Conservation (phyloP, 2,329 filamentous ascomycete genomes). For the Cadophora luteo-olivacea region DNA sequence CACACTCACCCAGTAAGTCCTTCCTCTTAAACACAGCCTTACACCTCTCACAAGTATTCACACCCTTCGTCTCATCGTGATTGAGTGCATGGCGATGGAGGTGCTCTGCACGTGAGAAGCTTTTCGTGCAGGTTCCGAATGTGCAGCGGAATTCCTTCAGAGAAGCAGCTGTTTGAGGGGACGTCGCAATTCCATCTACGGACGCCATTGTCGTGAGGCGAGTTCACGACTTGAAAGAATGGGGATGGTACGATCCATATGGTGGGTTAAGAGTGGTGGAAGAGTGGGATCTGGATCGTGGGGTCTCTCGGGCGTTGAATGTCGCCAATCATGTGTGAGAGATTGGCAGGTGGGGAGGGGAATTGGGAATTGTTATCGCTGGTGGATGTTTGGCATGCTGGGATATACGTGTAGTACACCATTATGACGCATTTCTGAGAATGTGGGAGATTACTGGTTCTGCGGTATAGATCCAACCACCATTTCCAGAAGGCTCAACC, state of each 20-base stretch:
- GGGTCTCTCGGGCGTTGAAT: no score
- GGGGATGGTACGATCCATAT: background rate
- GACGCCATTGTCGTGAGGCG: constrained; percentile 8
- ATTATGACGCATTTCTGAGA: no score
- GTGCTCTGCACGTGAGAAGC: constrained; percentile 64
- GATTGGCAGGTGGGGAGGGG: no score
- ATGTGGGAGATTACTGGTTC: no score
- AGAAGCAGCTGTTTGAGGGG: constrained; percentile 9
- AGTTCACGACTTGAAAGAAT: constrained; percentile 4
- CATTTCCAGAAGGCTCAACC: no score
- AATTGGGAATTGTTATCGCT: no score
- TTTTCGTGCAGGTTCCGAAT: constrained; percentile 55
- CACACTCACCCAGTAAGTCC: constrained; percentile 47
- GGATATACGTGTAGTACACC: no score
- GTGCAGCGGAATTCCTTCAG: constrained; percentile 48
- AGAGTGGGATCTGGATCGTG: no score
- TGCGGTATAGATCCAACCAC: no score
- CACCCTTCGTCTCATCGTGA: constrained; percentile 52
- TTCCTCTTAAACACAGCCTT: constrained; percentile 32
- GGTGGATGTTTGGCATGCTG: no score
- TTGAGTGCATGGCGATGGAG: constrained; percentile 64
- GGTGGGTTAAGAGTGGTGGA: no score
- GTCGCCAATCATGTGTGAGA: no score
- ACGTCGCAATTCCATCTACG: constrained; percentile 5
- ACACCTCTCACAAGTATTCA: constrained; percentile 63